Conservation (phyloP, 2,329 filamentous ascomycete species). For the Chalara sp. region DNA sequence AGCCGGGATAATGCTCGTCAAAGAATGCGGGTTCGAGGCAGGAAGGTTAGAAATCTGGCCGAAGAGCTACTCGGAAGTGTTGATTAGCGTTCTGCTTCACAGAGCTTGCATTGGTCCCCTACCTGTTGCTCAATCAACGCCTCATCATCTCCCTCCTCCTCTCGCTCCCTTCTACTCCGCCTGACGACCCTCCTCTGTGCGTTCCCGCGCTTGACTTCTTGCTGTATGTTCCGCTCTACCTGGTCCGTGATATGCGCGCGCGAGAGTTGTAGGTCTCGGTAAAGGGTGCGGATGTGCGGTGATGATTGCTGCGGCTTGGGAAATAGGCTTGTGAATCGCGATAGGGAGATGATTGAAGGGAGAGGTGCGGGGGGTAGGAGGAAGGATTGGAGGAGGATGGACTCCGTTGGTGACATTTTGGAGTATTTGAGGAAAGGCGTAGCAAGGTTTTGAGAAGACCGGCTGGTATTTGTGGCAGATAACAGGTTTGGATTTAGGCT, state of each 20-base stretch:
- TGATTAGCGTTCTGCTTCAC: too few species aligned
- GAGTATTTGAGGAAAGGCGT: background rate
- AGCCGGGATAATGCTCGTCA: slow-evolving; percentile 58
- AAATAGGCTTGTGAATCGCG: slow-evolving; percentile 72
- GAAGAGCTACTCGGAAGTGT: slow-evolving; percentile 44
- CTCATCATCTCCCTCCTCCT: slow-evolving; percentile 54
- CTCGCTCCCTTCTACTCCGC: slow-evolving; percentile 43
- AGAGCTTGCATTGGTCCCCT: slow-evolving; percentile 17
- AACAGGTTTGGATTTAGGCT: too few species aligned
- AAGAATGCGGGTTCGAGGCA: slow-evolving; percentile 47
- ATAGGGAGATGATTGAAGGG: slow-evolving; percentile 64
- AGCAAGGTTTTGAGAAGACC: too few species aligned
- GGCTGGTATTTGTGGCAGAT: too few species aligned
- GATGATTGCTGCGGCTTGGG: slow-evolving; percentile 43
- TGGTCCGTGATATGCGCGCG: slow-evolving; percentile 62
- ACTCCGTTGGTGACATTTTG: slow-evolving; percentile 67
- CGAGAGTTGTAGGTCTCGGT: slow-evolving; percentile 72
- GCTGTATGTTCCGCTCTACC: slow-evolving; percentile 57
- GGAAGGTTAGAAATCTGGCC: slow-evolving; percentile 39
- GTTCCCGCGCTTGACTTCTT: slow-evolving; percentile 56
- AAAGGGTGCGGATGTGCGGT: slow-evolving; percentile 41
- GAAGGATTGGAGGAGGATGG: slow-evolving; percentile 69
- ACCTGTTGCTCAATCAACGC: slow-evolving; percentile 56
- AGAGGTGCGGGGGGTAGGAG: slow-evolving; percentile 71
- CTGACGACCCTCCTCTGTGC: slow-evolving; percentile 51